These are phyloP conservation scores for Tieghemostelium lacteum DNA, from an alignment of 78 protist species.

Conservation along the genomic window DNA sequence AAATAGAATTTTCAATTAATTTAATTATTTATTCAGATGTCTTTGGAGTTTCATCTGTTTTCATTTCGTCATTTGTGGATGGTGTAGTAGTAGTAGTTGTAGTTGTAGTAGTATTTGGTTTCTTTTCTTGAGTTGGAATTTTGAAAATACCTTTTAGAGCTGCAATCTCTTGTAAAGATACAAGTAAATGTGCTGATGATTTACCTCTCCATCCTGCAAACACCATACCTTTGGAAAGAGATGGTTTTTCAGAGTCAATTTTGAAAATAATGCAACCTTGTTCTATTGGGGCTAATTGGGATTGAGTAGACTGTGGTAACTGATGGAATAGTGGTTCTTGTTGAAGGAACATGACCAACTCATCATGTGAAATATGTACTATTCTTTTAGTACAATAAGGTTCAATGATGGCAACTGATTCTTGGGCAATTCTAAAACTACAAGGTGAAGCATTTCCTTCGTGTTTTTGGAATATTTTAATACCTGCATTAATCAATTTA, in stretches of 20 bases:
- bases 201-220: constrained; percentile 73
- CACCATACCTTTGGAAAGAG: constrained; percentile 11
- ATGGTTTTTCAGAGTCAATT: neutral
- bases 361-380: constrained; percentile 22
- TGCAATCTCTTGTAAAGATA: constrained; percentile 60
- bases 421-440: constrained; percentile 32
- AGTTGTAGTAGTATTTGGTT: neutral
- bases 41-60: neutral
- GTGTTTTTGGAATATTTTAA: constrained; percentile 62
- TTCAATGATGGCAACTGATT: constrained; percentile 28
- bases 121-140: neutral
- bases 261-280: constrained; percentile 61
- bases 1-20: no score
- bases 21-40: no score
- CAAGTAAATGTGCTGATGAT: constrained; percentile 51
- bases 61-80: neutral
- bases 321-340: constrained; percentile 49
- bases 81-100: neutral
- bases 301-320: neutral
- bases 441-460: constrained; percentile 54
- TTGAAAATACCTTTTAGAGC: constrained; percentile 7
- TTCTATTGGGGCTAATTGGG: constrained; percentile 16
- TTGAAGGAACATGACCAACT: constrained; percentile 8
- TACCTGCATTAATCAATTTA: constrained; percentile 69
- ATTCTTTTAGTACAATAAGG: constrained; percentile 57